Evolutionary conservation across 129 eudicot genomes (phyloP).

Genomic region (Solidago caesia): DNA sequence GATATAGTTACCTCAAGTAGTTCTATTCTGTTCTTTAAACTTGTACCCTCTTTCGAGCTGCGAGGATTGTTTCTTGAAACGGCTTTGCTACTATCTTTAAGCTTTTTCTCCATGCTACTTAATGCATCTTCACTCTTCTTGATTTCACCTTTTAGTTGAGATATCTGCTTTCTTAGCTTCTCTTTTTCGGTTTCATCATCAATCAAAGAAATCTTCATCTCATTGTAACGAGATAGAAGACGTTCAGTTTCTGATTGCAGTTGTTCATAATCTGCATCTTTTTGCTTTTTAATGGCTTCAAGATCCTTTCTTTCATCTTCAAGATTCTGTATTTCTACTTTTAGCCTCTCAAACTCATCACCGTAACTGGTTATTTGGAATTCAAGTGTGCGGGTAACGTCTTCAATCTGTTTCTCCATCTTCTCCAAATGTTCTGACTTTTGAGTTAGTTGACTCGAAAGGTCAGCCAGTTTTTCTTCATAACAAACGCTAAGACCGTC

Average conservation of each 20-base stretch:
- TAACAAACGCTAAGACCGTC: conserved; percentile 32
- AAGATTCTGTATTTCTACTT: conserved; percentile 41
- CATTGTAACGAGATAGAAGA: conserved; percentile 46
- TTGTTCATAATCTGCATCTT: conserved; percentile 36
- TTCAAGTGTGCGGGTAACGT: conserved; percentile 38
- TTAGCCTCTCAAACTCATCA: conserved; percentile 49
- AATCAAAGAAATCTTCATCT: conserved; percentile 34
- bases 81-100: conserved; percentile 54
- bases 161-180: conserved; percentile 53
- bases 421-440: conserved; percentile 46
- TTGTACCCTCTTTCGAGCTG: conserved; percentile 55
- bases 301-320: conserved; percentile 48
- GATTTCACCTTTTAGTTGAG: conserved; percentile 51
- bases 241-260: conserved; percentile 53
- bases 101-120: conserved; percentile 54
- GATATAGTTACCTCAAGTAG: conserved; percentile 64
- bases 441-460: conserved; percentile 37
- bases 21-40: conserved; percentile 69
- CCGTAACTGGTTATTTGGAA: conserved; percentile 31
- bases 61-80: conserved; percentile 41
- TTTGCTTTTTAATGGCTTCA: conserved; percentile 50
- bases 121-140: conserved; percentile 62
- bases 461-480: conserved; percentile 53
- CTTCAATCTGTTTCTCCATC: conserved; percentile 49
- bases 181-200: conserved; percentile 66